Percentiles rank a stretch among this genome's conserved stretches.
These are phyloP conservation scores for Schwanniomyces vanrijiae DNA, from an alignment of 805 yeast species.

Conservation along the genomic window DNA sequence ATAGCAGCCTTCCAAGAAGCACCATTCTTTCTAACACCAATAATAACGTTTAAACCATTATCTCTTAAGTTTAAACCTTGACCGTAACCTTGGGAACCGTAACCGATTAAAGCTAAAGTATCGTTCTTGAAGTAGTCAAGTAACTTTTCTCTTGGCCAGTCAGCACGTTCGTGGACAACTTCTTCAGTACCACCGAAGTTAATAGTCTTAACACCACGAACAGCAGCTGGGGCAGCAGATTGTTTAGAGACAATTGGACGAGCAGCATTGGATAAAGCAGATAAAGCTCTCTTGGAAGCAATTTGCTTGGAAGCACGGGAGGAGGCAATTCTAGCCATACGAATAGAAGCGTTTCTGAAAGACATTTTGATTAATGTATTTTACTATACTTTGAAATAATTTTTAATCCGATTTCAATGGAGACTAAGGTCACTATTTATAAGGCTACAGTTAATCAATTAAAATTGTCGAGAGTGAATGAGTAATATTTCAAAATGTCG, in stretches of 20 bases:
- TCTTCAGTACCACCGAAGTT: constrained; percentile 96
- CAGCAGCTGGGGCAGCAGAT: constrained; percentile 48
- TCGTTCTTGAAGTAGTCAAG: constrained; percentile 96
- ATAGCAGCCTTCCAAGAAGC: constrained; percentile 99
- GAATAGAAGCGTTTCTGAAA: constrained; percentile 43
- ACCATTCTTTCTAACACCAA: constrained; percentile 98
- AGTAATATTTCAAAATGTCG: constrained; percentile 6
- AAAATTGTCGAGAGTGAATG: constrained; percentile 2
- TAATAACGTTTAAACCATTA: constrained; percentile 95
- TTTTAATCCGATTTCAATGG: constrained; percentile 1
- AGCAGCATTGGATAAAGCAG: constrained; percentile 49
- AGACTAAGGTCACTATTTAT: constrained; percentile 5
- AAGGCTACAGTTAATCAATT: not conserved
- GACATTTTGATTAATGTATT: constrained; percentile 28
- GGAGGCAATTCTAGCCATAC: constrained; percentile 48
- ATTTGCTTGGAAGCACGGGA: constrained; percentile 42
- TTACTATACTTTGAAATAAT: not conserved
- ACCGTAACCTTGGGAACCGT: constrained; percentile 99
- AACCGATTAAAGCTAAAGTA: constrained; percentile 96
- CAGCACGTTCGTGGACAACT: constrained; percentile 96
- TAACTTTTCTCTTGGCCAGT: constrained; percentile 98
- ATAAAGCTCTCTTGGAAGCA: constrained; percentile 66
- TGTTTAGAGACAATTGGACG: constrained; percentile 44
- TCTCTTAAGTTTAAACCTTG: constrained; percentile 99
- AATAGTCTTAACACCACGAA: constrained; percentile 94